Evolutionary conservation across 257 asterid genomes (phyloP).

Genomic region (Solanum rostratum): DNA sequence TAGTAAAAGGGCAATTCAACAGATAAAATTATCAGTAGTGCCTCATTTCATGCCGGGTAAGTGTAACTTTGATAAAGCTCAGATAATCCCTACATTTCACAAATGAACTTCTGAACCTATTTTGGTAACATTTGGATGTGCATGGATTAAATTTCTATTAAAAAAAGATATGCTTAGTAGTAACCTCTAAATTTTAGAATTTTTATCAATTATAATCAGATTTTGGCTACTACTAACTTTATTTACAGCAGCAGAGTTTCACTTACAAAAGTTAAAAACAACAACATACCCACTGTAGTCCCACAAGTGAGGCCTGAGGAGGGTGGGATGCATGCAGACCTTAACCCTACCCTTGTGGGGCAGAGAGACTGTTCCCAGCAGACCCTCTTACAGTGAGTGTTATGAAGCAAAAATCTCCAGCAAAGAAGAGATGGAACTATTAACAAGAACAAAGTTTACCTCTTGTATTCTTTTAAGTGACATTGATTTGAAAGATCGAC

Average conservation of each 20-base stretch:
- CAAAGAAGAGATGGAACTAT: background rate
- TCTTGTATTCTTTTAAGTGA: background rate
- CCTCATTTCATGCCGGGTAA: background rate
- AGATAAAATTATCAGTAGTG: background rate
- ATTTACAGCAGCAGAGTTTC: background rate
- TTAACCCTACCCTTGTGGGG: background rate
- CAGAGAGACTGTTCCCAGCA: background rate
- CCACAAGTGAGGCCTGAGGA: background rate
- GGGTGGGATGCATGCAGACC: background rate
- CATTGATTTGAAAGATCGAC: background rate
- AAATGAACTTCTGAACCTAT: background rate
- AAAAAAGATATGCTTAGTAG: background rate
- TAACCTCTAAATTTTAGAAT: background rate
- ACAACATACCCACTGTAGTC: background rate
- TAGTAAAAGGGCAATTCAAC: background rate
- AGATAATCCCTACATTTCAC: background rate
- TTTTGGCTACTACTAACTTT: background rate
- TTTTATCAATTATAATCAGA: background rate
- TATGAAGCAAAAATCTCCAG: background rate
- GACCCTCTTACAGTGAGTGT: background rate
- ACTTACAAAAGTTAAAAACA: background rate
- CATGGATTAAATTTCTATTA: background rate
- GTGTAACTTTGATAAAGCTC: background rate
- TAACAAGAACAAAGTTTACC: background rate
- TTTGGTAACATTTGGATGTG: background rate